Evolutionary conservation across 805 yeast species (phyloP).

Genomic region (Pichia kluyveri): DNA sequence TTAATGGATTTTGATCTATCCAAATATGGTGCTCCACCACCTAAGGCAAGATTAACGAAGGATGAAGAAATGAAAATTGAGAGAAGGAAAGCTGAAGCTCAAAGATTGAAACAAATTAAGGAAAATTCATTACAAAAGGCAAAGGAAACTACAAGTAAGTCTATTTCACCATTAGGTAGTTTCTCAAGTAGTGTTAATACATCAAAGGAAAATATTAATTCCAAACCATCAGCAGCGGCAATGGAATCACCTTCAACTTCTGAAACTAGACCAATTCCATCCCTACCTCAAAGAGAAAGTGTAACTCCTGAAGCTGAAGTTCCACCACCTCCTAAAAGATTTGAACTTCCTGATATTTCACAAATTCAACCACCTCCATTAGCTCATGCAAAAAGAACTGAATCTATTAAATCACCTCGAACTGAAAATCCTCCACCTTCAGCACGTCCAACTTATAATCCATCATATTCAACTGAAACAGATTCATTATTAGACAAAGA

Average conservation of each 20-base stretch:
- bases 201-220: not conserved
- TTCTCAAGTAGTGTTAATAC: not conserved
- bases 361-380: conserved; percentile 24
- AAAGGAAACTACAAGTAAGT: conserved; percentile 3
- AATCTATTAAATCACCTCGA: not conserved
- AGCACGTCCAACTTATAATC: not conserved
- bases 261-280: not conserved
- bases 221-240: not conserved
- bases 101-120: conserved; percentile 19
- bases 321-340: conserved; percentile 12
- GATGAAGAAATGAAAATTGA: conserved; percentile 19
- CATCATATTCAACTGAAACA: not conserved
- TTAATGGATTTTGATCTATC: conserved; percentile 28
- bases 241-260: not conserved
- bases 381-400: not conserved
- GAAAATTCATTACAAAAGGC: conserved; percentile 23
- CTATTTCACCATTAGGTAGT: conserved; percentile 1
- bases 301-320: not conserved
- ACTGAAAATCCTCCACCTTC: no score
- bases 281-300: not conserved
- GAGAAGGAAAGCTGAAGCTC: conserved; percentile 17
- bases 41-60: conserved; percentile 24
- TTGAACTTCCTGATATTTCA: conserved; percentile 19
- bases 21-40: conserved; percentile 40
- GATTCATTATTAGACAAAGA: not conserved